These are phyloP conservation scores for Trypanosoma rangeli DNA, from an alignment of 208 protist species.

Conservation along the genomic window DNA sequence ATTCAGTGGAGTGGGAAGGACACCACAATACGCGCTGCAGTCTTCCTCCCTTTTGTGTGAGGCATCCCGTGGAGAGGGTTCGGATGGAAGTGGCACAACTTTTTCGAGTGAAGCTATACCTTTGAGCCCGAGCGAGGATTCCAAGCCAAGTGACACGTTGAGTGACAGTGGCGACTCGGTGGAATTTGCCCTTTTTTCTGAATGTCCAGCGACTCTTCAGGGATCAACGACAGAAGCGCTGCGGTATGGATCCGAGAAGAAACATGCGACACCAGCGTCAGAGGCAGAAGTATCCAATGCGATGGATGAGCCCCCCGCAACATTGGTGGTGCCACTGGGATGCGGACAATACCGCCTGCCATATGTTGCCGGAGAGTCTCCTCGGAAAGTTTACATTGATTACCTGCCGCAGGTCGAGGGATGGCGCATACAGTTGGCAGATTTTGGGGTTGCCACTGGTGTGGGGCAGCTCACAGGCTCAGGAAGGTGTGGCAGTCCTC, in stretches of 20 bases:
- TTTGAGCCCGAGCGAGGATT: neutral
- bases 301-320: neutral
- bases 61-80: neutral
- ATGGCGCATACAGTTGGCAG: slow-evolving; percentile 41
- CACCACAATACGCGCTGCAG: slow-evolving; percentile 14
- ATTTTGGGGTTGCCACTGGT: slow-evolving; percentile 33
- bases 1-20: slow-evolving; percentile 25
- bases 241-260: no score
- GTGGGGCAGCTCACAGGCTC: slow-evolving; percentile 12
- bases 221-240: neutral
- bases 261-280: neutral
- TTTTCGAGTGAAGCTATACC: neutral
- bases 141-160: neutral
- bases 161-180: slow-evolving; percentile 9
- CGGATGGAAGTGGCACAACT: neutral
- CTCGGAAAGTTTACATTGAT: neutral
- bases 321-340: slow-evolving; percentile 19
- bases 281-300: neutral
- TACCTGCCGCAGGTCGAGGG: slow-evolving; percentile 30
- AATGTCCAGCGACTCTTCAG: slow-evolving; percentile 2
- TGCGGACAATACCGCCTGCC: slow-evolving; percentile 1
- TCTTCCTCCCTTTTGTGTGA: neutral
- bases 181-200: slow-evolving; percentile 21
- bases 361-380: neutral
- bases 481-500: slow-evolving; percentile 24